Evolutionary conservation across 2,329 filamentous ascomycete species (phyloP), one percentile per base, ranked within the genome.

Genomic region (Phyllosticta citriasiana): DNA sequence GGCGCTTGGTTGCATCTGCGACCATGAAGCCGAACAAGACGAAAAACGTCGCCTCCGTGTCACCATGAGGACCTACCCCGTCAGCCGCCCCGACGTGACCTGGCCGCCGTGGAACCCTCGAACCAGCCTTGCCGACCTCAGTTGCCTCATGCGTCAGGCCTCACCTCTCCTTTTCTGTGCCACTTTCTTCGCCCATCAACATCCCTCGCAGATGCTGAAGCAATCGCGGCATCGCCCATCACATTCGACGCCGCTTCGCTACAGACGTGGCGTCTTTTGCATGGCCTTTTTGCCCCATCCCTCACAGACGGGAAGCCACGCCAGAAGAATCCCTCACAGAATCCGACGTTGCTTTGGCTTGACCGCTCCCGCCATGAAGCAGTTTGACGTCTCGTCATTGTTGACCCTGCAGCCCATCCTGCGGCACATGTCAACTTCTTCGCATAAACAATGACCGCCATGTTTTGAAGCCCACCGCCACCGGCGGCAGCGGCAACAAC

Each of bases 181-280:
- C 30, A 60, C 19, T 59, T 54, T 51, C 57, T 52, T 53, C 52
- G 14, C 24, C 51, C 14, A 25, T 7, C 22, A 33, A 53, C 55
- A 26, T 60, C 58, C 58, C 58, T 55, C 58, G 51, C 58, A 60
- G 58, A 60, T 50, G 35, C 35, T 55, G 58, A 60, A 53, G 53
- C 58, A 60, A 16, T 40, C 16, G 33, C 33, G 33, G 7, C 33
- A 40, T 40, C 10, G 9, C 33, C 2, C 33, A 40, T 40, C 33
- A 40, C 33, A 40, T 40, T 33, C 30, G 30, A 33, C 30, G 30
- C 10, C 30, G 30, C 7, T 10, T 7, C 30, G 30, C 30, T 7
- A 14, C 33, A 40, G 33, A 40, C 33, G 33, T 40, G 33, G 33
- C 33, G 33, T 5, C 33, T 6, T 40, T 40, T 40, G 33, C 10